Conservation (phyloP, 2,329 filamentous ascomycete species). For the Rhynchosporium graminicola region DNA sequence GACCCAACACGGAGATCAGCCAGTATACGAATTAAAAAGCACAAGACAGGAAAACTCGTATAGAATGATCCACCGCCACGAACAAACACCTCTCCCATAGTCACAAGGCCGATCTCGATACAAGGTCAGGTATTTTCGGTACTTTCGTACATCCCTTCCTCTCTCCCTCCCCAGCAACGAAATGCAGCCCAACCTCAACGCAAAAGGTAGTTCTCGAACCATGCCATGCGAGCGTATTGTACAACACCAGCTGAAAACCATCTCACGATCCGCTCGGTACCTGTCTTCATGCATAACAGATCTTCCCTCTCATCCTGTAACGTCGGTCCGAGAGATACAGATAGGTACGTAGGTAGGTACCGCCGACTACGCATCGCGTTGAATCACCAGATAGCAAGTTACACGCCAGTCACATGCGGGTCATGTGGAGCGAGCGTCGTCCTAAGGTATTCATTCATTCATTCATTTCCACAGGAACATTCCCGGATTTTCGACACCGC, state of each 20-base stretch:
- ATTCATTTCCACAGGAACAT: background rate
- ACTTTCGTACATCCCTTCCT: background rate
- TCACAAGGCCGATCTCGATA: background rate
- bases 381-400: no score
- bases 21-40: constrained; percentile 2
- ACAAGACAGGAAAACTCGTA: background rate
- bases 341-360: background rate
- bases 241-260: constrained; percentile 4
- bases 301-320: constrained; percentile 3
- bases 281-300: background rate
- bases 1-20: background rate
- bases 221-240: background rate
- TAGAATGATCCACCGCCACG: background rate
- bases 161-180: background rate
- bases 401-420: constrained; percentile 8
- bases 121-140: background rate
- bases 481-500: constrained; percentile 1
- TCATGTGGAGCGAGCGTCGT: background rate
- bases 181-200: constrained; percentile 8
- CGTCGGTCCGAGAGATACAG: background rate
- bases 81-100: background rate
- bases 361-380: no score
- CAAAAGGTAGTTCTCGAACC: background rate
- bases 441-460: background rate
- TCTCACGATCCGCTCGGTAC: background rate